Base-by-base conservation (phyloP, 78 protist species). In the Dictyostelium brefeldianum region DNA sequence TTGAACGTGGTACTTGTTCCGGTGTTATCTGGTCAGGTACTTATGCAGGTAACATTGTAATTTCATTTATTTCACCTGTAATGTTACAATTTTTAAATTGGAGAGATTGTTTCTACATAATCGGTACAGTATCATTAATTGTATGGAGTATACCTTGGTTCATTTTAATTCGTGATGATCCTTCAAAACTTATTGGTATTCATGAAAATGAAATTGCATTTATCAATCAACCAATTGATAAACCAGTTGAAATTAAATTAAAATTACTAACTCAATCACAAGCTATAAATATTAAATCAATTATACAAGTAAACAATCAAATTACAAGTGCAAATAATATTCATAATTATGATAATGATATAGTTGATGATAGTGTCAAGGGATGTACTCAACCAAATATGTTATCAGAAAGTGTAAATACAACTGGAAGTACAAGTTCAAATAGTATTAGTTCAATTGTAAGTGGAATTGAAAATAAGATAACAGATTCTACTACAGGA, bases 11-110 rank as follows among this genome's bases (percentile, higher is more conserved):
- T 10, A 65, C 93, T 1, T 64, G 83, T 11, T 83, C 93, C 0
- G 27, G 83, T 64, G 14, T 77, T 3, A 77, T 87, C 4, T 87
- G 93, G 93, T 65, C 84, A 0, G 93, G 93, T 65, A 54, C 65
- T 11, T 77, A 77, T 65, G n/a, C 29, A 50, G 93, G 93, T 31
- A 87, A 74, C 29, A 69, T 87, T 62, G 25, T 78, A 75, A 87
- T 87, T 51, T 71, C 36, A 36, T 51, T 71, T 22, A 29, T 36
- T 8, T 48, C 92, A 57, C 92, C 92, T 47, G 36, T 31, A 12
- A 36, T 84, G 12, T 29, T 84, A 25, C 20, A 48, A n/a, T 17
- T 22, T 18, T 12, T 47, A 7, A 31, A 27, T 50, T 87, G 93
- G 93, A n/a, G 50, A 48, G 11, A 29, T 14, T 47, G 43, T 51